phyloP scores from a whole-genome alignment of 2,329 filamentous ascomycete genomes.

The Cytospora piceae region DNA sequence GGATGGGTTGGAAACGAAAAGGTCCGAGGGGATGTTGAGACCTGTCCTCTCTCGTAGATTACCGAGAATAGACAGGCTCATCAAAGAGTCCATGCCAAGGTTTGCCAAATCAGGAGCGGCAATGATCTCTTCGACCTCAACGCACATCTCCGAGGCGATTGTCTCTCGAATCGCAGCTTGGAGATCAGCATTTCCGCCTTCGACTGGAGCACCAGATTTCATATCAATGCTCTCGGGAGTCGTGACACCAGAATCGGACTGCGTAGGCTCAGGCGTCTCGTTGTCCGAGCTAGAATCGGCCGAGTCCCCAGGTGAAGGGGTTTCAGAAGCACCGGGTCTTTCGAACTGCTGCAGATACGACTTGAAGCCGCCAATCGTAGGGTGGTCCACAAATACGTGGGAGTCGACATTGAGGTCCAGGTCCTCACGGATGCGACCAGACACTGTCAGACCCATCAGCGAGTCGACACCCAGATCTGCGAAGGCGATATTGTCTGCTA shows the following conservation, averaged over 20 bases:
- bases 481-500: constrained; percentile 60
- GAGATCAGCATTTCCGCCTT: constrained; percentile 45
- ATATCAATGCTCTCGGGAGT: constrained; percentile 53
- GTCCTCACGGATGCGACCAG: constrained; percentile 60
- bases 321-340: constrained; percentile 35
- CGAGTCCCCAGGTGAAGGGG: constrained; percentile 37
- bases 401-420: constrained; percentile 58
- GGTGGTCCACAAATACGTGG: constrained; percentile 57
- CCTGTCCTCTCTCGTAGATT: constrained; percentile 59
- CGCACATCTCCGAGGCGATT: constrained; percentile 72
- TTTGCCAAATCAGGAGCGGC: constrained; percentile 58
- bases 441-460: constrained; percentile 62
- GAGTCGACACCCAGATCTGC: constrained; percentile 64
- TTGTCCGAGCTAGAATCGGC: constrained; percentile 40
- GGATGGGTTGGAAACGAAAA: constrained; percentile 63
- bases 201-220: constrained; percentile 44
- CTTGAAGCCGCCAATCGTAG: constrained; percentile 59
- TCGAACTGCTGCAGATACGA: constrained; percentile 47
- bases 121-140: constrained; percentile 66
- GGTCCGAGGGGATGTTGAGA: constrained; percentile 59
- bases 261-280: constrained; percentile 26
- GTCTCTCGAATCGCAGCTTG: constrained; percentile 64
- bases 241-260: constrained; percentile 55
- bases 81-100: constrained; percentile 62
- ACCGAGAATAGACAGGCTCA: constrained; percentile 59